phyloP scores from a whole-genome alignment of 331 rosid genomes.

The Prunus yedoensis region DNA sequence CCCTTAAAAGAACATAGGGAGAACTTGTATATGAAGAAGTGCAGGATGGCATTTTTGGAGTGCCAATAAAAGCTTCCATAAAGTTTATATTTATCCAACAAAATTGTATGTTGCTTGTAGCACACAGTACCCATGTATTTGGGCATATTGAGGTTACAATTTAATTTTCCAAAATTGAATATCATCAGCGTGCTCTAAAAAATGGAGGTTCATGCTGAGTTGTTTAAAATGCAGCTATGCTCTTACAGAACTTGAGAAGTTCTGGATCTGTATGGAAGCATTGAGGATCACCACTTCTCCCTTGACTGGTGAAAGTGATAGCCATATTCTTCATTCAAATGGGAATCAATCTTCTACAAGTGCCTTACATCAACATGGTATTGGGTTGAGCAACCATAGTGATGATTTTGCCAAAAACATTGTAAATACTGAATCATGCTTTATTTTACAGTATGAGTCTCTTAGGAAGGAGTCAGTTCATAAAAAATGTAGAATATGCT shows the following conservation, averaged over 20 bases:
- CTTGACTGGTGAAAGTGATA: conserved; percentile 49
- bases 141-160: neutral
- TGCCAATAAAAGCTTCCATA: too few relatives aligned
- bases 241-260: conserved; percentile 43
- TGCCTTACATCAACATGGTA: conserved; percentile 37
- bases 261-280: conserved; percentile 48
- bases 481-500: conserved; percentile 38
- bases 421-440: conserved; percentile 43
- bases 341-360: conserved; percentile 42
- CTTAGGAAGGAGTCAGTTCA: conserved; percentile 31
- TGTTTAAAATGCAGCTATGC: conserved; percentile 51
- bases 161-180: neutral
- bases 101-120: neutral
- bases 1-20: too few relatives aligned
- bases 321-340: conserved; percentile 41
- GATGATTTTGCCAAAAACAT: conserved; percentile 38
- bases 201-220: conserved; percentile 15
- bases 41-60: too few relatives aligned
- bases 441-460: conserved; percentile 55
- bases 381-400: conserved; percentile 32
- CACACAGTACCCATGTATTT: neutral
- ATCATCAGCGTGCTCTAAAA: neutral
- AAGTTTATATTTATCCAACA: too few relatives aligned
- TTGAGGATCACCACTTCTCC: conserved; percentile 42
- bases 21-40: too few relatives aligned